phyloP scores from a whole-genome alignment of 345 rosid species.

The Isatis tinctoria region DNA sequence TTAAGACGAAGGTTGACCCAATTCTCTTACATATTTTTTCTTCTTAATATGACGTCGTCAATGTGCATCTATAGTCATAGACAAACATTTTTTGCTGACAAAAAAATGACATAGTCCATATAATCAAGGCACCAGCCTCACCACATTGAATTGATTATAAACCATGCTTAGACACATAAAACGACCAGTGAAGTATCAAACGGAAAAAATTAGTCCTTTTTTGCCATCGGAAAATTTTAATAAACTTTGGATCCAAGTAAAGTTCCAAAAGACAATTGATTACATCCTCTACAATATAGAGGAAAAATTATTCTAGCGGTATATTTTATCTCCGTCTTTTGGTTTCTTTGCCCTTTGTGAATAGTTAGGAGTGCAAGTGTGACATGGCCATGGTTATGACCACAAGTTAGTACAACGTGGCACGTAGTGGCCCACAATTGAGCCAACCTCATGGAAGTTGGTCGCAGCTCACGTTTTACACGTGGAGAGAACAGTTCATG shows the following conservation, averaged over 20 bases:
- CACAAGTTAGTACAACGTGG: conserved; percentile 29
- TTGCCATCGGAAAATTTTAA: no score
- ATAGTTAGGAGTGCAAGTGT: conserved; percentile 21
- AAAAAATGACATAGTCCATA: background rate
- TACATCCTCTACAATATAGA: background rate
- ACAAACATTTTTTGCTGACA: background rate
- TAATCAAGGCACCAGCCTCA: background rate
- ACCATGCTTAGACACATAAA: conserved; percentile 10
- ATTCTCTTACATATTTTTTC: background rate
- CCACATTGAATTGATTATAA: background rate
- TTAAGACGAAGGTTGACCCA: background rate
- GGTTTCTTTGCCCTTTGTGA: conserved; percentile 17
- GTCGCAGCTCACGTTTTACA: conserved; percentile 23
- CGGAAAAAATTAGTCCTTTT: background rate
- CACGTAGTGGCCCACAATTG: conserved; percentile 22
- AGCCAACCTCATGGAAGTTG: conserved; percentile 32
- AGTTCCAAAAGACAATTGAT: no score
- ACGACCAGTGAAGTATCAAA: background rate
- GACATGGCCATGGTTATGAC: conserved; percentile 31
- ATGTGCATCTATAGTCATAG: background rate
- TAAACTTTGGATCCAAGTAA: no score
- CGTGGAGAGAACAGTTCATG: conserved; percentile 33
- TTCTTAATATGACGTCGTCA: background rate
- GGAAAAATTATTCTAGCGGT: background rate
- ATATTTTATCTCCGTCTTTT: conserved; percentile 7